Evolutionary conservation across 257 asterid genomes (phyloP).

Genomic region (Linderniella brevidens): DNA sequence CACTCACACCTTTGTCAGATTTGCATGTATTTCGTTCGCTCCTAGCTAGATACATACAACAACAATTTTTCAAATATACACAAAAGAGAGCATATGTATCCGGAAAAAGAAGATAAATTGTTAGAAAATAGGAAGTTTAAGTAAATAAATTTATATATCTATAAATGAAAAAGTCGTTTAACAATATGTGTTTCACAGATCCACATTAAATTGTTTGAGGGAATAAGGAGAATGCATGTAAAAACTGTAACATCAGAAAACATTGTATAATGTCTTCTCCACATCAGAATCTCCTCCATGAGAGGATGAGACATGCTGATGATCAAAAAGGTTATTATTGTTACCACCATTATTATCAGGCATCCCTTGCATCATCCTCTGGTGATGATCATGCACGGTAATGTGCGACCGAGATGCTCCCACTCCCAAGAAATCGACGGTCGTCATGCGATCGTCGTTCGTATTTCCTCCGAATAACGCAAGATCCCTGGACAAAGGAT

Average conservation of each 20-base stretch:
- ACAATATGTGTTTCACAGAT: too few relatives aligned
- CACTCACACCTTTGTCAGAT: too few relatives aligned
- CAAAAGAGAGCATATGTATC: too few relatives aligned
- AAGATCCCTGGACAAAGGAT: conserved; percentile 10
- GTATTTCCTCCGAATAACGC: conserved; percentile 9
- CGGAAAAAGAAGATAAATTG: too few relatives aligned
- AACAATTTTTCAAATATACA: too few relatives aligned
- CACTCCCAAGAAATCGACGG: conserved; percentile 78
- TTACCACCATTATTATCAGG: not conserved
- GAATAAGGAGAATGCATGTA: too few relatives aligned
- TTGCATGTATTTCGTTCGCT: too few relatives aligned
- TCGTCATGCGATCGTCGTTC: conserved; percentile 23
- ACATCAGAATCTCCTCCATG: conserved; percentile 26
- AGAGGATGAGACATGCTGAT: conserved; percentile 9
- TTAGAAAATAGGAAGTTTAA: too few relatives aligned
- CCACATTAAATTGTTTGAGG: too few relatives aligned
- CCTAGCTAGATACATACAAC: too few relatives aligned
- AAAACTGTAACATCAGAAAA: conserved; percentile 13
- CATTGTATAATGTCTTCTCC: conserved; percentile 34
- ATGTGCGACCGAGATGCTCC: conserved; percentile 42
- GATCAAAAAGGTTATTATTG: conserved; percentile 18
- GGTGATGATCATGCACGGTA: conserved; percentile 26
- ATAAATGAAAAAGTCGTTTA: too few relatives aligned
- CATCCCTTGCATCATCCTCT: conserved; percentile 31
- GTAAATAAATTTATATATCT: too few relatives aligned